Percentiles rank a stretch among this genome's conserved stretches.
Evolutionary conservation across 495 filamentous ascomycete genomes (phyloP).

Genomic region (Penicillium soppii): DNA sequence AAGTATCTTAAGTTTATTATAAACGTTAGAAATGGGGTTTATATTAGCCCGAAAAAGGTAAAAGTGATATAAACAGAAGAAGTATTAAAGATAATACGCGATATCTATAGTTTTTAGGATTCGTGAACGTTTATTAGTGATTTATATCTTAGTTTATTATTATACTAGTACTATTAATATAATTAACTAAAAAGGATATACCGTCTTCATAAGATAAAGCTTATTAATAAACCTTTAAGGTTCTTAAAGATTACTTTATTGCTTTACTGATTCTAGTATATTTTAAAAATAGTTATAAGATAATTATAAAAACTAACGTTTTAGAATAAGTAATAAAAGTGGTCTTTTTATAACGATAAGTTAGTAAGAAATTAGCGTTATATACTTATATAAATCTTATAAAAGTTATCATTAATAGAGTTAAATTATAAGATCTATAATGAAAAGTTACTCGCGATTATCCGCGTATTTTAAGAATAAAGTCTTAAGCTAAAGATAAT

Average conservation of each 20-base stretch:
- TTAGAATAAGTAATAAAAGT: slow-evolving; percentile 1
- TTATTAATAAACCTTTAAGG: slow-evolving; percentile 12
- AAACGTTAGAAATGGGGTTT: too few relatives aligned
- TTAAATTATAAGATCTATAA: slow-evolving; percentile 8
- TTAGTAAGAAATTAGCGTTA: too few relatives aligned
- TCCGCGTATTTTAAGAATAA: neutral
- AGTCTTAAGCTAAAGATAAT: slow-evolving; percentile 5
- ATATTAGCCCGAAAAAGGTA: too few relatives aligned
- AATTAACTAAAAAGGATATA: slow-evolving; percentile 2
- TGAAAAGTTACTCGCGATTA: neutral
- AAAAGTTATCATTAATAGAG: too few relatives aligned
- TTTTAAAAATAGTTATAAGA: neutral
- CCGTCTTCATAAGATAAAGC: slow-evolving; percentile 9
- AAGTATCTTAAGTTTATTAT: neutral
- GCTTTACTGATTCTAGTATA: slow-evolving; percentile 1
- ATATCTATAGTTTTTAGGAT: too few relatives aligned
- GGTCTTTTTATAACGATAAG: slow-evolving; percentile 6
- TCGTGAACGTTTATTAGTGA: neutral
- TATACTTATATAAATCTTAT: too few relatives aligned
- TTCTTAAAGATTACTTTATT: slow-evolving; percentile 6
- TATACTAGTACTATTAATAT: slow-evolving; percentile 3
- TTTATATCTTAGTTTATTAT: slow-evolving; percentile 7
- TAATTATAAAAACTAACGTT: slow-evolving; percentile 9
- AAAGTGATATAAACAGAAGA: too few relatives aligned
- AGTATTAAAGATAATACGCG: too few relatives aligned